Base-by-base conservation (phyloP, 2,329 filamentous ascomycete species). In the Aspergillus sp. region DNA sequence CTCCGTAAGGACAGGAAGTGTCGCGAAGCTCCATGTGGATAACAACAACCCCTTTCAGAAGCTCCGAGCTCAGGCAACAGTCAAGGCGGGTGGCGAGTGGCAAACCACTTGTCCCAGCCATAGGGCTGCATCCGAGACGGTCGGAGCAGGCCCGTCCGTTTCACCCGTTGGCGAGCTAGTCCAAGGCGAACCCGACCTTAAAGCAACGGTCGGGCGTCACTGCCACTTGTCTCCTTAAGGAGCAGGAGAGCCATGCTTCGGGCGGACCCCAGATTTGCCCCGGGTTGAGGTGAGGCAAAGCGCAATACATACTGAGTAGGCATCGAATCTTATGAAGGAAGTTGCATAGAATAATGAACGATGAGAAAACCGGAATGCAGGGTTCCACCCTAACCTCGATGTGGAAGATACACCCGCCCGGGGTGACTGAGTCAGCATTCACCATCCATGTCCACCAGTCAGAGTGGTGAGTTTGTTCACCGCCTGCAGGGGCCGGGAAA, bases 401-500 rank as follows among this genome's bases (percentile, higher is more conserved):
- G 39, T 45, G 39, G 39, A 45, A 45, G 16, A 24, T 7, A n/a
- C n/a, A 49, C 24, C 24, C 24, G 24, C 24, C 4, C 24, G 4
- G 16, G 18, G 47, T 22, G 47, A 14, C 29, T 31, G 51, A 53
- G 20, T 20, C 31, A 39, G 32, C 31, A 53, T 18, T 31, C 29
- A 22, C 49, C 16, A 11, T 32, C 31, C 11, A 1, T 4, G 10
- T 52, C 50, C 31, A 36, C 55, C 55, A 52, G 45, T 47, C 32
- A 47, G 11, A 53, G 1, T 5, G 6, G 5, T 6, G 1, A 1
- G 16, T 20, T 22, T 18, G 46, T 50, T 59, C 54, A 62, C 61
- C 58, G 52, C 56, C 58, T 56, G 54, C 55, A 57, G 56, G 52
- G 58, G 54, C 49, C 24, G 54, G 50, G 59, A 71, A 73, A 73